A percentile compares a stretch with the other conserved stretches of the same genome.
phyloP scores from a whole-genome alignment of 1,139 yeast species.

The Candida sojae region DNA sequence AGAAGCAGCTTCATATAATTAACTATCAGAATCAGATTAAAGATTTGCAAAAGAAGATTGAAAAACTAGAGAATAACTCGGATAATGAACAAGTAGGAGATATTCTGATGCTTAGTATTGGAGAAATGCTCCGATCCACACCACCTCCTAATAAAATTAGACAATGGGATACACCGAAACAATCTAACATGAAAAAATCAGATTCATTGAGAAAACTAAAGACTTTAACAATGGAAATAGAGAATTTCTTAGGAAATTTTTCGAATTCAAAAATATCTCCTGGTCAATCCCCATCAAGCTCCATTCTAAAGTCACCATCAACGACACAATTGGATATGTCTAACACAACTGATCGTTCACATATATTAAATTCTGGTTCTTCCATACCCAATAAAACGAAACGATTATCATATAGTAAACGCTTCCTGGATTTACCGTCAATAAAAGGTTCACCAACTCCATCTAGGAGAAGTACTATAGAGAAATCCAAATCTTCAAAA shows the following conservation, averaged over 20 bases:
- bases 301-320: constrained; percentile 22
- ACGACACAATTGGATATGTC: constrained; percentile 23
- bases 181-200: constrained; percentile 20
- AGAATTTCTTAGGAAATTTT: constrained; percentile 9
- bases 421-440: constrained; percentile 15
- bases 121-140: constrained; percentile 32
- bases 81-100: constrained; percentile 10
- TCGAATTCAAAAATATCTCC: background rate
- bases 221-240: constrained; percentile 15
- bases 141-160: constrained; percentile 25
- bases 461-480: constrained; percentile 2
- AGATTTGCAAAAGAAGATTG: constrained; percentile 21
- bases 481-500: constrained; percentile 6
- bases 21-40: constrained; percentile 37
- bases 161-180: background rate
- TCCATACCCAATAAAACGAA: constrained; percentile 5
- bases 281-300: background rate
- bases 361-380: background rate
- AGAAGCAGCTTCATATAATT: constrained; percentile 33
- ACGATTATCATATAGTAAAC: constrained; percentile 14
- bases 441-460: constrained; percentile 15
- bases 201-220: constrained; percentile 22
- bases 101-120: constrained; percentile 32
- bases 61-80: constrained; percentile 5
- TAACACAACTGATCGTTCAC: constrained; percentile 5